Percentiles rank a stretch among this genome's conserved stretches.
Evolutionary conservation across 768 basidiomycete genomes (phyloP).

Genomic region (Leccinellum rugosiceps): DNA sequence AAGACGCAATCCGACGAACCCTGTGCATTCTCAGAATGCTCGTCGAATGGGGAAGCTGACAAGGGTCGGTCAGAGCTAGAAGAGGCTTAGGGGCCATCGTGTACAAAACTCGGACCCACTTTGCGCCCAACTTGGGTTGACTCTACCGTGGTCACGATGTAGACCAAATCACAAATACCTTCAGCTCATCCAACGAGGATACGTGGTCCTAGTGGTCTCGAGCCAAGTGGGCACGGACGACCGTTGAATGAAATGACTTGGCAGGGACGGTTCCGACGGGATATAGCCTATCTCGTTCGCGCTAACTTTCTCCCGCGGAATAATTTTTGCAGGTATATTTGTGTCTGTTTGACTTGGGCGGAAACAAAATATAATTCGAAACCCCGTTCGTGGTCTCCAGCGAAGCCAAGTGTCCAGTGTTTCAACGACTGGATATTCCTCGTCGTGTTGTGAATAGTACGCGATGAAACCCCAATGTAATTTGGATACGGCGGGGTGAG

Average conservation of each 20-base stretch:
- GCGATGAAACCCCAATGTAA: too few species aligned
- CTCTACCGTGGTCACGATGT: neutral
- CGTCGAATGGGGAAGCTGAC: neutral
- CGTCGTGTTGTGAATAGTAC: neutral
- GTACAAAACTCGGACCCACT: slow-evolving; percentile 2
- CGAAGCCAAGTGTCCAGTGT: neutral
- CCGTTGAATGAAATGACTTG: neutral
- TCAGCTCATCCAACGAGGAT: too few species aligned
- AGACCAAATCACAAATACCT: neutral
- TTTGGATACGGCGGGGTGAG: neutral
- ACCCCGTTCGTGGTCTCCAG: too few species aligned
- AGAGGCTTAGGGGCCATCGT: neutral
- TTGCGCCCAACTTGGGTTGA: neutral
- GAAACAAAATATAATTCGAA: too few species aligned
- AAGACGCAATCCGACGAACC: neutral
- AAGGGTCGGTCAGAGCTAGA: neutral
- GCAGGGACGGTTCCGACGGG: neutral
- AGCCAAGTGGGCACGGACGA: neutral
- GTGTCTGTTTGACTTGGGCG: too few species aligned
- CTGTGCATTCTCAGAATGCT: neutral
- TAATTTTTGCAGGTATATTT: too few species aligned
- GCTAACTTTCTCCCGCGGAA: too few species aligned
- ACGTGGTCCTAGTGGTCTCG: too few species aligned
- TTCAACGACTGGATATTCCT: neutral
- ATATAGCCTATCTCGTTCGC: neutral